Evolutionary conservation across 805 yeast species (phyloP).

Genomic region (Isabelozyma heimii): DNA sequence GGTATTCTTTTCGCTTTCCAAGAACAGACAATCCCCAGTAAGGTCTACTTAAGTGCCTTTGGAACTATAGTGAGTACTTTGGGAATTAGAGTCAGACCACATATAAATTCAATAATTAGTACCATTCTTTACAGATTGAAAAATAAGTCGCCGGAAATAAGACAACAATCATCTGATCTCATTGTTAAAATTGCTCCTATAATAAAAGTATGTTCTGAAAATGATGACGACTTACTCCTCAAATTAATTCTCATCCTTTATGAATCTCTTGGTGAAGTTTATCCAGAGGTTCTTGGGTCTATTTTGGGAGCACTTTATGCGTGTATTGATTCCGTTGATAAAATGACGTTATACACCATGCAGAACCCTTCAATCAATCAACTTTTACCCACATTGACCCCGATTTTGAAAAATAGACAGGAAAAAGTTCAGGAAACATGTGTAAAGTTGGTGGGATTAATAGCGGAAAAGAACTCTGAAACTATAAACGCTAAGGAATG

Average conservation of each 20-base stretch:
- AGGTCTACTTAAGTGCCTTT: constrained; percentile 57
- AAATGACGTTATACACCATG: constrained; percentile 51
- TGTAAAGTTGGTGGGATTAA: constrained; percentile 73
- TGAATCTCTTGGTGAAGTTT: constrained; percentile 92
- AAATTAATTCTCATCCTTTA: constrained; percentile 74
- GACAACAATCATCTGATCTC: constrained; percentile 84
- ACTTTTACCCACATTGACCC: constrained; percentile 82
- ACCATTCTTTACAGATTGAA: constrained; percentile 70
- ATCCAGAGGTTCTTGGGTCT: constrained; percentile 90
- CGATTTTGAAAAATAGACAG: constrained; percentile 84
- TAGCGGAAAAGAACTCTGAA: constrained; percentile 79
- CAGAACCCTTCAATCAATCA: constrained; percentile 74
- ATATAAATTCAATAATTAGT: constrained; percentile 67
- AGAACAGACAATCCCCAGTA: constrained; percentile 63
- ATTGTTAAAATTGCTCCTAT: constrained; percentile 65
- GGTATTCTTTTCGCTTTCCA: constrained; percentile 80
- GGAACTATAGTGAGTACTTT: constrained; percentile 61
- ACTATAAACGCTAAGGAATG: constrained; percentile 89
- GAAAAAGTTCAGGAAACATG: constrained; percentile 87
- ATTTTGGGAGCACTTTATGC: constrained; percentile 67
- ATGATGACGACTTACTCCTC: constrained; percentile 56
- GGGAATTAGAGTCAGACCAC: constrained; percentile 65
- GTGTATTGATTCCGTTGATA: constrained; percentile 60
- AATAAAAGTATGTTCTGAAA: constrained; percentile 54
- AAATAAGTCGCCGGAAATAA: constrained; percentile 64